Percentiles rank a stretch among this genome's conserved stretches.
phyloP scores from a whole-genome alignment of 2,329 filamentous ascomycete genomes.

The Neobulgaria alba region DNA sequence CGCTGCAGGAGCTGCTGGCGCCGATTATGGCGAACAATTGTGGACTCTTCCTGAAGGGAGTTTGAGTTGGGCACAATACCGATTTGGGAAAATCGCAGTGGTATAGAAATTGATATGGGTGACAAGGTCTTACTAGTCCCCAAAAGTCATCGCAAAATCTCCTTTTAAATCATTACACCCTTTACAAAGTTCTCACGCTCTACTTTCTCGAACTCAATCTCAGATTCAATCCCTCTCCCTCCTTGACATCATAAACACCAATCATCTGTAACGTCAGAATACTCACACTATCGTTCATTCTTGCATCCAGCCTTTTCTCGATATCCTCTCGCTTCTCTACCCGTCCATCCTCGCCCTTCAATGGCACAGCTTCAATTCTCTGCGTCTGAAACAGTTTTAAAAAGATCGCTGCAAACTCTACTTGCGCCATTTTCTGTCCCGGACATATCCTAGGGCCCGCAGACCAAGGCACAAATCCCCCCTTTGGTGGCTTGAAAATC shows the following conservation, averaged over 20 bases:
- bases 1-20: slow-evolving; percentile 43
- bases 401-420: slow-evolving; percentile 19
- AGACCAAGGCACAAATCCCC: slow-evolving; percentile 13
- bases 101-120: no score
- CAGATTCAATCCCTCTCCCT: slow-evolving; percentile 4
- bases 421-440: slow-evolving; percentile 17
- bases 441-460: slow-evolving; percentile 15
- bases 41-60: slow-evolving; percentile 43
- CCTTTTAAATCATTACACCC: no score
- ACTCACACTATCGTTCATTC: slow-evolving; percentile 7
- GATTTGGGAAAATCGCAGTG: slow-evolving; percentile 30
- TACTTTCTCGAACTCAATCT: slow-evolving; percentile 3
- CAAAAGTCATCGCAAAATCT: no score
- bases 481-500: slow-evolving; percentile 4
- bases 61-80: slow-evolving; percentile 47
- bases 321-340: no score
- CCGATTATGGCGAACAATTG: slow-evolving; percentile 34
- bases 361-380: slow-evolving; percentile 2
- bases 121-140: no score
- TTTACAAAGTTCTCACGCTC: no score
- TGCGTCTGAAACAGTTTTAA: slow-evolving; percentile 9
- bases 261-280: slow-evolving; percentile 12
- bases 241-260: slow-evolving; percentile 4
- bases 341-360: slow-evolving; percentile 11
- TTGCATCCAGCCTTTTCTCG: slow-evolving; percentile 8